Base-by-base conservation (phyloP, 2,329 filamentous ascomycete species). In the Aspergillus novofumigatus region DNA sequence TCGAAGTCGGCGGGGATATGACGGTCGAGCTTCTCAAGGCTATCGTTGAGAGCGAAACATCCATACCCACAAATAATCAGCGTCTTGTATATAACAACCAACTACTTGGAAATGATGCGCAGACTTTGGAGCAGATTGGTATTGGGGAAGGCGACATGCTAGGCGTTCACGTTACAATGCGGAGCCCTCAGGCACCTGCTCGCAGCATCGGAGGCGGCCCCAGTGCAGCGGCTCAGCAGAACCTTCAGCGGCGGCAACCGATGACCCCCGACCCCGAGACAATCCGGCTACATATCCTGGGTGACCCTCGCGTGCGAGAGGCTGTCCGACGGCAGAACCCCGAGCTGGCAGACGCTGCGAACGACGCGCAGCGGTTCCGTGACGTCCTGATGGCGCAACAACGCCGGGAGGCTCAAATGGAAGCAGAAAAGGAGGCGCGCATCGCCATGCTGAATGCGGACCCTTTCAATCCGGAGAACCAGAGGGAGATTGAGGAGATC, bases 401-500 rank as follows among this genome's bases (percentile, higher is more conserved):
- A 63, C 83, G 87, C 57, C 82, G 86, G 56, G 89, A 95, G 67
- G 83, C 86, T 52, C 83, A 89, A 56, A 84, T 87, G 56, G 88
- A 92, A 59, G 81, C 83, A 28, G 88, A 92, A 72, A 88, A 93
- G 58, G 86, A 92, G 72, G 86, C 90, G 53, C 87, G 93, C 72
- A 92, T 97, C 65, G 87, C 87, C 60, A 82, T 89, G 68, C 81
- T 97, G 59, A 97, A 97, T 72, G 89, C 92, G 9, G 94, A 99
- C 68, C 92, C 93, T 0, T 97, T 97, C 77, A 93, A 99, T 70
- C 79, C 91, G 26, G 92, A 97, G 62, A 91, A 92, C 8, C 94
- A 99, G 76, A 83, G 83, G 49, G 91, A 88, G 77, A 99, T 99
- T 61, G 93, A 94, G 71, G 94, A 99, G 77, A 95, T 97, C 76